Evolutionary conservation across 192 early-diverging fungal species (phyloP), one percentile per base, ranked within the genome.

Genomic region (Podila clonocystis): DNA sequence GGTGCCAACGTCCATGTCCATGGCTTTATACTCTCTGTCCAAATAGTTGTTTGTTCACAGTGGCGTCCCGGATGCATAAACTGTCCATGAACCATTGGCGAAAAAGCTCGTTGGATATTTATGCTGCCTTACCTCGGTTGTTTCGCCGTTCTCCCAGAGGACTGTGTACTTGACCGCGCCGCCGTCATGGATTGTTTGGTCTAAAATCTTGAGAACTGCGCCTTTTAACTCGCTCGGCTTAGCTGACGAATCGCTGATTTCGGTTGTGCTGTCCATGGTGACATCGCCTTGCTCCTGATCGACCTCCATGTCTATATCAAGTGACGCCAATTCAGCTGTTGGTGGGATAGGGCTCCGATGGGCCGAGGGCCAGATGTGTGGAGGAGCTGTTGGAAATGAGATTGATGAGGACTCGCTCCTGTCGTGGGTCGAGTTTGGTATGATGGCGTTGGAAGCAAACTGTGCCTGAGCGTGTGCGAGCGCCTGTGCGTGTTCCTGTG

Each of bases 161-260:
- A 84, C 75, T 24, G 68, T 75, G 50, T 84, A 84, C 50, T 62
- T 70, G 30, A 84, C 77, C 45, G 70, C 67, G 20, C 83, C 83
- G 28, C 73, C 73, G 22, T 74, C 72, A 24, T 74, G 62, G 36
- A 75, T 75, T 31, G 68, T 73, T 57, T 84, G 73, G 30, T 69
- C 68, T 8, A 82, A 63, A 55, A 84, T 82, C 57, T 72, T 75
- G 13, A 60, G 69, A 9, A 80, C 72, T 13, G 74, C 77, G 20
- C 83, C 83, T 31, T 45, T 45, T 73, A 1, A 49, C 50, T 62
- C 17, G 19, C 58, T 9, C 9, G 65, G 9, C 31, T 58, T 62
- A 13, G 28, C 38, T 17, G 50, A 17, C n/a, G 41, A 52, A 20
- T 45, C 52, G 0, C 36, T 49, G 11, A 29, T 58, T 48, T 33